Conservation (phyloP, 1,284 basidiomycete species). For the Rhodotorula sp. region DNA sequence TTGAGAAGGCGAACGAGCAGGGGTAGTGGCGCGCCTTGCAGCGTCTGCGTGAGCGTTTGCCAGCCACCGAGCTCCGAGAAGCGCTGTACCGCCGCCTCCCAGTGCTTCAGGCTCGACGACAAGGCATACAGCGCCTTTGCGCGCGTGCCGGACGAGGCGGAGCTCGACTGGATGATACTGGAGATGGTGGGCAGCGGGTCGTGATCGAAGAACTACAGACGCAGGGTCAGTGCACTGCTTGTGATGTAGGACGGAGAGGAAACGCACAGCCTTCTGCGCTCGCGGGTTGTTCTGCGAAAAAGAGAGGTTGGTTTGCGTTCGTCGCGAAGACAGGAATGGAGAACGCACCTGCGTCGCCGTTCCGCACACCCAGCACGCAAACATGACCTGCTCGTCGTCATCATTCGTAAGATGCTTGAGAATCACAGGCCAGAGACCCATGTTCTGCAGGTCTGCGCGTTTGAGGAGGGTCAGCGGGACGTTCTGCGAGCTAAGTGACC, state of each 20-base stretch:
- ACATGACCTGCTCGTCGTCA: conserved; percentile 66
- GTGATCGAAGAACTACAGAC: conserved; percentile 66
- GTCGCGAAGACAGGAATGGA: too few species aligned
- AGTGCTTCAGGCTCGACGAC: conserved; percentile 82
- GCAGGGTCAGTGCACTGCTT: conserved; percentile 7
- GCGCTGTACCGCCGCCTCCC: conserved; percentile 65
- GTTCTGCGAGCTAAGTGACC: not conserved
- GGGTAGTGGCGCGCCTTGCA: conserved; percentile 54
- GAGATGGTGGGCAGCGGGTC: conserved; percentile 66
- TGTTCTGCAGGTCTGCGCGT: conserved; percentile 69
- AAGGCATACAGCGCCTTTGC: conserved; percentile 86
- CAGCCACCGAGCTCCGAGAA: conserved; percentile 68
- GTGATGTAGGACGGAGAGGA: not conserved
- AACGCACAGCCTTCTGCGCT: conserved; percentile 78
- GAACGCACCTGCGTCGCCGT: conserved; percentile 68
- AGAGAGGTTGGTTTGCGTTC: too few species aligned
- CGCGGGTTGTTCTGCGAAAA: conserved; percentile 77
- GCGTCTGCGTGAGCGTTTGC: conserved; percentile 46
- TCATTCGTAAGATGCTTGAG: conserved; percentile 66
- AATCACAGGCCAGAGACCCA: conserved; percentile 84
- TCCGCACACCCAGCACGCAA: conserved; percentile 87
- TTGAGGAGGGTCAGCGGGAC: conserved; percentile 9
- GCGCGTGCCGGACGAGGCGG: conserved; percentile 59
- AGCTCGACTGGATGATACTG: conserved; percentile 61
- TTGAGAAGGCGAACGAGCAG: fast-evolving